Evolutionary conservation across 2,329 filamentous ascomycete species (phyloP), one percentile per base, ranked within the genome.

Genomic region (Trichophyton simii): DNA sequence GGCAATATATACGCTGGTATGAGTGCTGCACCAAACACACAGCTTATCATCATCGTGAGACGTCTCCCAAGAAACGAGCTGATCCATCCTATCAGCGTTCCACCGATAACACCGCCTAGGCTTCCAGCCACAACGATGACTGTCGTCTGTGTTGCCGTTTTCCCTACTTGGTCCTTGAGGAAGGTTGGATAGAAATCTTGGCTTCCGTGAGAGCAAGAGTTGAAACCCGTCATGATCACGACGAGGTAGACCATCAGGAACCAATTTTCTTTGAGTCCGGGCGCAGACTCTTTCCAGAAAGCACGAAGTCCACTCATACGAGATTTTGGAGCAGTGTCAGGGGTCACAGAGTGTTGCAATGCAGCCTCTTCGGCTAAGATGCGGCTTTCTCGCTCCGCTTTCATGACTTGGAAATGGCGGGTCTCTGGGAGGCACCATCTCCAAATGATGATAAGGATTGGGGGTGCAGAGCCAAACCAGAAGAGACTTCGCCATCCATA

Each of bases 161-260:
- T 84, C 60, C 76, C 73, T 71, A 80, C 83, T 66, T 83, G 78
- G 65, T 80, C 88, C 73, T 75, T 67, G 13, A 84, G 70, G 77
- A 85, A 81, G 2, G 82, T 83, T 0, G 81, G 82, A 65, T 84
- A 86, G 1, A 85, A 72, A 71, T 87, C 83, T 68, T 87, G 84
- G 22, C 83, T 87, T 60, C 88, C 88, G 70, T 91, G 88, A 48
- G 59, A 6, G 34, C 34, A 58, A 11, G 55, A 58, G 75, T 95
- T 95, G 78, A 95, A 94, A 3, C 89, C 89, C 1, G 89, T 87
- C 89, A 95, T 95, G 44, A 95, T 78, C 20, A 95, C 77, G 5
- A 95, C 88, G 62, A 95, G 79, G 74, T 96, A 96, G 41, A 85
- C 77, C 61, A 96, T 78, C 1, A 95, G 74, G 15, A 65, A 54